Evolutionary conservation across 2,329 filamentous ascomycete species (phyloP).

Genomic region (Penicillium carneum): DNA sequence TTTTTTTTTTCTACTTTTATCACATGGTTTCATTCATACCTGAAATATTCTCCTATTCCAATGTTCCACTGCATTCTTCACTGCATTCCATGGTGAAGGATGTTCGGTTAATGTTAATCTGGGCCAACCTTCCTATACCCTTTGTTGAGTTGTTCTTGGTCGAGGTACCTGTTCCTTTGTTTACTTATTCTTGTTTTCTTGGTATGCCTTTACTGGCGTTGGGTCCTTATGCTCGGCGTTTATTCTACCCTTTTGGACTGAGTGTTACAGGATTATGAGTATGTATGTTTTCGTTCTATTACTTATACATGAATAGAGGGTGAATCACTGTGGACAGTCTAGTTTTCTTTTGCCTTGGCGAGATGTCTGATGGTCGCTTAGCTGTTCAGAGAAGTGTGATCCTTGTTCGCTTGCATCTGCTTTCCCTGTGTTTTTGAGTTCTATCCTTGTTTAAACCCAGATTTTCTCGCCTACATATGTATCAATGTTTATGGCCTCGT

Average conservation of each 20-base stretch:
- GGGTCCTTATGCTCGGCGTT: slow-evolving; percentile 28
- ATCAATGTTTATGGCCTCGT: slow-evolving; percentile 15
- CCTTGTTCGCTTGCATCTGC: slow-evolving; percentile 7
- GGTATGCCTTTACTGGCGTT: slow-evolving; percentile 27
- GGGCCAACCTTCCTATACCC: slow-evolving; percentile 47
- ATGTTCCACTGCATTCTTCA: slow-evolving; percentile 29
- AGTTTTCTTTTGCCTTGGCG: slow-evolving; percentile 17
- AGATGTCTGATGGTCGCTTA: slow-evolving; percentile 21
- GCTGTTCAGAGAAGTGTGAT: background rate
- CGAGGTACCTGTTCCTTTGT: slow-evolving; percentile 26
- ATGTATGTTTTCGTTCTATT: slow-evolving; percentile 27
- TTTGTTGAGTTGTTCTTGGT: slow-evolving; percentile 44
- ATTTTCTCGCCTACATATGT: slow-evolving; percentile 20
- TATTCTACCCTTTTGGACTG: slow-evolving; percentile 20
- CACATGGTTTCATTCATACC: slow-evolving; percentile 20
- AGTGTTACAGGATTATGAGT: slow-evolving; percentile 34
- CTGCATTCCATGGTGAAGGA: slow-evolving; percentile 23
- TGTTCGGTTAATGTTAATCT: slow-evolving; percentile 43
- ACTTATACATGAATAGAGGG: slow-evolving; percentile 34
- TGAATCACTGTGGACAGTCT: slow-evolving; percentile 16
- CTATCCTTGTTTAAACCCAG: background rate
- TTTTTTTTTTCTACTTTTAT: slow-evolving; percentile 9
- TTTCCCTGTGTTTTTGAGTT: slow-evolving; percentile 9
- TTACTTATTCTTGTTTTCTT: slow-evolving; percentile 13
- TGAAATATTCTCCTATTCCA: slow-evolving; percentile 26